phyloP scores from a whole-genome alignment of 2,329 filamentous ascomycete species.

The Rhynchosporium secalis region DNA sequence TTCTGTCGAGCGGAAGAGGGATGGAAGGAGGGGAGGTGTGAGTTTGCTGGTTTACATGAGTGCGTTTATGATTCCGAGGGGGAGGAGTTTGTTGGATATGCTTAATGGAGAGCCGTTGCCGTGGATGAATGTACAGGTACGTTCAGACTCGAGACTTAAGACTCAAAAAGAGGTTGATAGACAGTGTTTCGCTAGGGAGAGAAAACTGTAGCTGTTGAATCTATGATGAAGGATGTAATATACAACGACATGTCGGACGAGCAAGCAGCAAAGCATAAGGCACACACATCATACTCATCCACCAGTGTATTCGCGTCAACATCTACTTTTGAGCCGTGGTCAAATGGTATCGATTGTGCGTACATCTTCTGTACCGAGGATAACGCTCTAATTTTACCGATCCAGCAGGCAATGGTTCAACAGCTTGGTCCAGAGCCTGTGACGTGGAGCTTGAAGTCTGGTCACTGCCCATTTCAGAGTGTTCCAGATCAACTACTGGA shows the following conservation, averaged over 20 bases:
- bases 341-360: slow-evolving; percentile 20
- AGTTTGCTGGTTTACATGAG: slow-evolving; percentile 24
- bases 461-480: slow-evolving; percentile 29
- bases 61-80: slow-evolving; percentile 25
- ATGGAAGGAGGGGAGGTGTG: slow-evolving; percentile 26
- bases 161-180: too few relatives aligned
- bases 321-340: slow-evolving; percentile 30
- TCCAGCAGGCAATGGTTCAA: slow-evolving; percentile 26
- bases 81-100: slow-evolving; percentile 23
- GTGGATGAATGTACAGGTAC: slow-evolving; percentile 28
- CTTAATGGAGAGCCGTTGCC: slow-evolving; percentile 24
- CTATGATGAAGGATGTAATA: slow-evolving; percentile 11
- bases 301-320: slow-evolving; percentile 20
- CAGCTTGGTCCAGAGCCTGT: slow-evolving; percentile 20
- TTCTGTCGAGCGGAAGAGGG: slow-evolving; percentile 1
- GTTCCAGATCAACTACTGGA: slow-evolving; percentile 25
- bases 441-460: slow-evolving; percentile 22
- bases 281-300: slow-evolving; percentile 20
- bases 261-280: slow-evolving; percentile 6
- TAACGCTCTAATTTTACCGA: slow-evolving; percentile 20
- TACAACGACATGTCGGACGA: slow-evolving; percentile 26
- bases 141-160: not conserved
- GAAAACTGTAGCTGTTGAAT: slow-evolving; percentile 12
- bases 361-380: slow-evolving; percentile 31
- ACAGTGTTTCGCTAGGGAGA: slow-evolving; percentile 19